Evolutionary conservation across 2,329 filamentous ascomycete species (phyloP).

Genomic region (Parastagonospora nodorum): DNA sequence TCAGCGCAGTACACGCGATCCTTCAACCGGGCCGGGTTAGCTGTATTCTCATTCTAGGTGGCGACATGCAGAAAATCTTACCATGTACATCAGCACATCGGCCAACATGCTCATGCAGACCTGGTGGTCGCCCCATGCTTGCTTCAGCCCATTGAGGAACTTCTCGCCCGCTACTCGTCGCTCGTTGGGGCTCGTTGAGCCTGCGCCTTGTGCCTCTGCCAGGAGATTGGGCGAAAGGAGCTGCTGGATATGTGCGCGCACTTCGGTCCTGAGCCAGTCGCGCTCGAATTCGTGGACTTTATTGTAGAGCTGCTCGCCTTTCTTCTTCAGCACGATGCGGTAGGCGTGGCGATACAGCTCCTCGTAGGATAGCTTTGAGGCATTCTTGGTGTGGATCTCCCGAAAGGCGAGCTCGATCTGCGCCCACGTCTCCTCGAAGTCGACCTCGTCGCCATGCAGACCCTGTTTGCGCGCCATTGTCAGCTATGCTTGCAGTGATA

Average conservation of each 20-base stretch:
- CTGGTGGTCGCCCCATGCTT: slow-evolving; percentile 87
- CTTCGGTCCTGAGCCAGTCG: slow-evolving; percentile 75
- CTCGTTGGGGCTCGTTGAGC: slow-evolving; percentile 72
- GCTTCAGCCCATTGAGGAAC: slow-evolving; percentile 76
- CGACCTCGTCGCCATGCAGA: slow-evolving; percentile 65
- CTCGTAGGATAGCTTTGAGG: slow-evolving; percentile 89
- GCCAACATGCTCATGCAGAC: slow-evolving; percentile 95
- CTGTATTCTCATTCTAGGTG: slow-evolving; percentile 1
- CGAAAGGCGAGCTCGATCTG: slow-evolving; percentile 75
- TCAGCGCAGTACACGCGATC: slow-evolving; percentile 83
- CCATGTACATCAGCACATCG: slow-evolving; percentile 96
- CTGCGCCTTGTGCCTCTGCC: slow-evolving; percentile 54
- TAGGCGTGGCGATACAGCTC: slow-evolving; percentile 93
- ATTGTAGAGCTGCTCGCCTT: slow-evolving; percentile 80
- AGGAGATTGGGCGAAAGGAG: slow-evolving; percentile 74
- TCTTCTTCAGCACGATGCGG: slow-evolving; percentile 88
- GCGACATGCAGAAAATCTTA: slow-evolving; percentile 40
- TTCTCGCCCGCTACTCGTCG: slow-evolving; percentile 79
- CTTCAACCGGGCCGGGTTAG: slow-evolving; percentile 45
- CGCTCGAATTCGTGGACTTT: slow-evolving; percentile 81
- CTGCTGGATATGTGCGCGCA: slow-evolving; percentile 71
- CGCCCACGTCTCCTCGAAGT: slow-evolving; percentile 86
- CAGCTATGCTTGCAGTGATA: slow-evolving; percentile 4
- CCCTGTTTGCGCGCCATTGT: slow-evolving; percentile 52
- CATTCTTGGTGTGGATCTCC: slow-evolving; percentile 92